Base-by-base conservation (phyloP, 1,284 basidiomycete species). In the Ganoderma sp. region DNA sequence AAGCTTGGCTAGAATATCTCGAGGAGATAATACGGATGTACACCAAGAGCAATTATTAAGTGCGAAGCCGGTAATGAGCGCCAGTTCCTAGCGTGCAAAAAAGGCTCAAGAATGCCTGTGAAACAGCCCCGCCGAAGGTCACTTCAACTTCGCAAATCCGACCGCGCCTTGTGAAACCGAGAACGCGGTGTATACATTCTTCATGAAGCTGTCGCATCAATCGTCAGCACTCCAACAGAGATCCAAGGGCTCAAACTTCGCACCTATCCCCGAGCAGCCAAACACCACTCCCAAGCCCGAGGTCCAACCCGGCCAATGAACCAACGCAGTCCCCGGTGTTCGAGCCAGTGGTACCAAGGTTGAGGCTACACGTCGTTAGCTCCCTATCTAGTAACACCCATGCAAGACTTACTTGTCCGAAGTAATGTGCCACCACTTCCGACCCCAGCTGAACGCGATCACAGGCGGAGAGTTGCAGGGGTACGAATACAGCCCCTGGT, bases 371-470 rank as follows among this genome's bases (percentile, higher is more conserved):
- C 4, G 12, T 10, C 34, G 32, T 48, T 32, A 62, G 52, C 43
- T 14, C 17, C 19, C 37, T 3, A 32, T 12, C 41, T 10, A 2
- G 15, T 8, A 1, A 43, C 52, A 50, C 14, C 28, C 43, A 60
- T 7, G 9, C n/a, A 12, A 25, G 12, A 28, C 66, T 61, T 42
- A 72, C 71, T 66, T 77, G 0, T 71, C 71, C 0, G 75, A 56
- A 0, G 80, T 75, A 43, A 85, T 78, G 6, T 74, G 60, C 74
- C 84, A 85, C 0, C 75, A 56, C 65, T 76, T 77, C 19, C 80
- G 79, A 28, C 79, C 82, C 63, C 85, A 83, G 12, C 75, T 80
- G 65, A 86, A 72, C 66, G 79, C 79, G 52, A 85, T 69, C 1
- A 70, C 64, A 0, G 81, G 80, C 42, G 78, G 74, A 10, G 75